phyloP scores from a whole-genome alignment of 2,329 filamentous ascomycete genomes.

The Endoconidiophora polonica region DNA sequence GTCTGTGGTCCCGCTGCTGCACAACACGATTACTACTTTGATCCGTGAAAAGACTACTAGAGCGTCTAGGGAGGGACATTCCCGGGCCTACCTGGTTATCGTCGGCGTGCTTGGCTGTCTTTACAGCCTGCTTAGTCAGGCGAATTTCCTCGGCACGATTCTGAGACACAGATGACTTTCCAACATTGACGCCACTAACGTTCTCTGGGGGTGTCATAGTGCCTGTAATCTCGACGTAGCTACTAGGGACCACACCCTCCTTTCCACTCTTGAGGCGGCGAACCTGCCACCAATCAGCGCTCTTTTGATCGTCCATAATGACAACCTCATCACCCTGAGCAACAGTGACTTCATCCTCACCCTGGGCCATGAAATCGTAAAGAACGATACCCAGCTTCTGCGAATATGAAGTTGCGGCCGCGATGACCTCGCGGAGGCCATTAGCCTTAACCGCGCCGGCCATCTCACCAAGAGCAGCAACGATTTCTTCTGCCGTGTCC shows the following conservation, averaged over 20 bases:
- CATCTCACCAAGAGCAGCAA: constrained; percentile 71
- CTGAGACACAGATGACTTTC: constrained; percentile 56
- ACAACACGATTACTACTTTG: constrained; percentile 45
- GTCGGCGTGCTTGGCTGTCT: constrained; percentile 25
- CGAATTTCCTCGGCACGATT: constrained; percentile 66
- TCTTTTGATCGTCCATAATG: constrained; percentile 75
- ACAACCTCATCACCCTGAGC: constrained; percentile 79
- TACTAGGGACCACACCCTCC: constrained; percentile 90
- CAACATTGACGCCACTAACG: constrained; percentile 32
- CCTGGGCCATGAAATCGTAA: constrained; percentile 94
- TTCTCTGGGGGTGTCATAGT: constrained; percentile 35
- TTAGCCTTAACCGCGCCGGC: constrained; percentile 74
- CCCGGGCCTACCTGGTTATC: constrained; percentile 55
- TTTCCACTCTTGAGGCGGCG: constrained; percentile 78
- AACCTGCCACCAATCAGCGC: constrained; percentile 98
- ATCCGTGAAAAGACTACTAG: constrained; percentile 58
- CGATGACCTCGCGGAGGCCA: constrained; percentile 68
- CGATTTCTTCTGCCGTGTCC: constrained; percentile 89
- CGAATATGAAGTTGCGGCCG: constrained; percentile 51
- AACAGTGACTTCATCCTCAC: constrained; percentile 91
- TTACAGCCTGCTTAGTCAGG: constrained; percentile 63
- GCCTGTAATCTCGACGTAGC: constrained; percentile 81
- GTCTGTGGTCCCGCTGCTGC: constrained; percentile 51
- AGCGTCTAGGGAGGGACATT: constrained; percentile 58
- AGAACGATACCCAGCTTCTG: constrained; percentile 74